phyloP scores from a whole-genome alignment of 805 yeast species.

The Metschnikowia drakensbergensis region DNA sequence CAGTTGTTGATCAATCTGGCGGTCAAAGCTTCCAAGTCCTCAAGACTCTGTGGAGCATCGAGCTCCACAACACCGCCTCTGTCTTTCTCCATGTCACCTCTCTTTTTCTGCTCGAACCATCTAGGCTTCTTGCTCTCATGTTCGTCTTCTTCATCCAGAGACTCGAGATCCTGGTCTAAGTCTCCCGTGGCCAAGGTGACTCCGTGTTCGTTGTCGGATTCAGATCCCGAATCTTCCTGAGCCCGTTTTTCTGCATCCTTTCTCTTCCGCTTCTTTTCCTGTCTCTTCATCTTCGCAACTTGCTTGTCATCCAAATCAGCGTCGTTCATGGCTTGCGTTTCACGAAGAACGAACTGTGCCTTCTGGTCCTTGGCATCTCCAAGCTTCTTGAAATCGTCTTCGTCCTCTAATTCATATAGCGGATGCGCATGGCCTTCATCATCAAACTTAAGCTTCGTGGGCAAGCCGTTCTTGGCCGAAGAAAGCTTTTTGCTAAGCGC shows the following conservation, averaged over 20 bases:
- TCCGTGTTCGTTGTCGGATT: conserved; percentile 28
- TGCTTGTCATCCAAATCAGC: conserved; percentile 78
- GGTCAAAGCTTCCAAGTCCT: conserved; percentile 89
- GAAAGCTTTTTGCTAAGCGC: conserved; percentile 85
- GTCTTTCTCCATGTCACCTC: conserved; percentile 17
- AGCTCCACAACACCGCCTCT: conserved; percentile 55
- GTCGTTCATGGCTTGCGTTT: conserved; percentile 60
- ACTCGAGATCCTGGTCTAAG: conserved; percentile 46
- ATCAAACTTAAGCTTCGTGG: conserved; percentile 81
- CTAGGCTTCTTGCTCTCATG: conserved; percentile 42
- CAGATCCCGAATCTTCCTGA: conserved; percentile 36
- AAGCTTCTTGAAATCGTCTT: conserved; percentile 77
- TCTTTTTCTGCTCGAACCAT: conserved; percentile 45
- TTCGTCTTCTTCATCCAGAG: conserved; percentile 30
- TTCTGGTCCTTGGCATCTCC: conserved; percentile 68
- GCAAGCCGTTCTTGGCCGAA: conserved; percentile 54
- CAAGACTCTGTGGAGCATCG: conserved; percentile 86
- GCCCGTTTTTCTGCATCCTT: conserved; percentile 67
- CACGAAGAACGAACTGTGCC: conserved; percentile 60
- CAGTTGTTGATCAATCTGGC: conserved; percentile 38
- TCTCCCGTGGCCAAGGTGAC: conserved; percentile 34
- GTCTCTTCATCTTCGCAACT: conserved; percentile 69
- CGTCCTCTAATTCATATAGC: conserved; percentile 85
- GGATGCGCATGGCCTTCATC: conserved; percentile 94
- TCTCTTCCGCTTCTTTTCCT: conserved; percentile 85